Percentiles rank a stretch among this genome's conserved stretches.
These are phyloP conservation scores for Paraconiothyrium brasiliense DNA, from an alignment of 2,329 filamentous ascomycete genomes.

Conservation along the genomic window DNA sequence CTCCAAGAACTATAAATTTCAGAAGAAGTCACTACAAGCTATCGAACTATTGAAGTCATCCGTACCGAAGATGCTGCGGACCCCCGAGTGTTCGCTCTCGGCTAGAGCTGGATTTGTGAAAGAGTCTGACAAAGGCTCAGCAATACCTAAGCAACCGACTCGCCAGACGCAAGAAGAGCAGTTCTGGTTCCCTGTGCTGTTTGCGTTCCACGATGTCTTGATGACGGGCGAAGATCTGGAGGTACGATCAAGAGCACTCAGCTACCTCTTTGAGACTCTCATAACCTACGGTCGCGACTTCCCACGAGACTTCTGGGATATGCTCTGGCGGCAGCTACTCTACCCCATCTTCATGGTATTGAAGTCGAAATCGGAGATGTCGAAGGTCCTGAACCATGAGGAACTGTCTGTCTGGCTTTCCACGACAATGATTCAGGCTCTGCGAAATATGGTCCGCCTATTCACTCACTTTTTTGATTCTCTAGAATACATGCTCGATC, in stretches of 20 bases:
- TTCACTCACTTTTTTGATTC: conserved; percentile 99
- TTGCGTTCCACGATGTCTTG: conserved; percentile 97
- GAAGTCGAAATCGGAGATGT: conserved; percentile 95
- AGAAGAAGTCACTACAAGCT: conserved; percentile 96
- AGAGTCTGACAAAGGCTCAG: conserved; percentile 58
- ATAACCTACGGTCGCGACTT: conserved; percentile 91
- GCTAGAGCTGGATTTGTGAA: conserved; percentile 65
- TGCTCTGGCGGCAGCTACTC: conserved; percentile 93
- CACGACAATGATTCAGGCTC: conserved; percentile 98
- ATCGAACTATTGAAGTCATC: conserved; percentile 95
- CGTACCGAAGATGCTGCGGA: conserved; percentile 93
- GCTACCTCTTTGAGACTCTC: conserved; percentile 95
- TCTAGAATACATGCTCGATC: conserved; percentile 95
- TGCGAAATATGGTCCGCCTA: conserved; percentile 97
- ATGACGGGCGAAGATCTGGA: conserved; percentile 99
- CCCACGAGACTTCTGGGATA: conserved; percentile 96
- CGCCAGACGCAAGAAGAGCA: conserved; percentile 94
- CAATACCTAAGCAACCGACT: conserved; percentile 69
- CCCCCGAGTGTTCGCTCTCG: conserved; percentile 92
- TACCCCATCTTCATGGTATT: conserved; percentile 99
- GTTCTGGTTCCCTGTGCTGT: conserved; percentile 98
- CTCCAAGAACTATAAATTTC: conserved; percentile 97
- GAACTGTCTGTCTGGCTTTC: conserved; percentile 98
- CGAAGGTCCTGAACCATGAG: conserved; percentile 93
- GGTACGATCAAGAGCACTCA: conserved; percentile 86